Conservation (phyloP, 2,329 filamentous ascomycete species). For the Penicillium aurantiogriseum region DNA sequence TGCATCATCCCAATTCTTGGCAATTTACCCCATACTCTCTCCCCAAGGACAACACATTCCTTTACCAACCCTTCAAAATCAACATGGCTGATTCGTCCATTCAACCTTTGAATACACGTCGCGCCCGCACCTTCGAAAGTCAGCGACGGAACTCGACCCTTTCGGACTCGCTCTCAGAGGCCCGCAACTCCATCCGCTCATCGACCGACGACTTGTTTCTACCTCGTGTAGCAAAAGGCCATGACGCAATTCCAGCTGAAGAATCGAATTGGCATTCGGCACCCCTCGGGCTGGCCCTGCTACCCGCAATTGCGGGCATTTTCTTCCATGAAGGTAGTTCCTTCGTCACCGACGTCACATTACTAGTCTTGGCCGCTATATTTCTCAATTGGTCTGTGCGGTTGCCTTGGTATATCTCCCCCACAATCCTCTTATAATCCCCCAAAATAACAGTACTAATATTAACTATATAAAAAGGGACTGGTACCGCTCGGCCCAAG, state of each 20-base stretch:
- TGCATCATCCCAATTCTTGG: conserved; percentile 4
- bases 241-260: conserved; percentile 40
- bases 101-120: neutral
- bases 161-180: conserved; percentile 71
- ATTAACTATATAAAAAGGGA: conserved; percentile 47
- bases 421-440: neutral
- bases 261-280: conserved; percentile 72
- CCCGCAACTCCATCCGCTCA: conserved; percentile 60
- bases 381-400: conserved; percentile 92
- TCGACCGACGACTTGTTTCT: conserved; percentile 70
- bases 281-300: conserved; percentile 77
- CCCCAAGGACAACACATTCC: neutral
- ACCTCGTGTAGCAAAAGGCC: conserved; percentile 48
- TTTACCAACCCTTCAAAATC: neutral
- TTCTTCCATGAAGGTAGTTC: conserved; percentile 81
- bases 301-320: conserved; percentile 81
- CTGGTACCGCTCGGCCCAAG: conserved; percentile 72
- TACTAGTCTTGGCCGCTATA: conserved; percentile 75
- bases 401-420: conserved; percentile 68
- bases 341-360: conserved; percentile 79
- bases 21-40: neutral
- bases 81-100: conserved; percentile 15
- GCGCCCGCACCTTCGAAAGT: conserved; percentile 32
- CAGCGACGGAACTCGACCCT: conserved; percentile 73
- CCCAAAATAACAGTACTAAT: neutral